A percentile compares a stretch with the other conserved stretches of the same genome.
Evolutionary conservation across 768 basidiomycete species (phyloP).

Genomic region (Kockovaella imperatae): DNA sequence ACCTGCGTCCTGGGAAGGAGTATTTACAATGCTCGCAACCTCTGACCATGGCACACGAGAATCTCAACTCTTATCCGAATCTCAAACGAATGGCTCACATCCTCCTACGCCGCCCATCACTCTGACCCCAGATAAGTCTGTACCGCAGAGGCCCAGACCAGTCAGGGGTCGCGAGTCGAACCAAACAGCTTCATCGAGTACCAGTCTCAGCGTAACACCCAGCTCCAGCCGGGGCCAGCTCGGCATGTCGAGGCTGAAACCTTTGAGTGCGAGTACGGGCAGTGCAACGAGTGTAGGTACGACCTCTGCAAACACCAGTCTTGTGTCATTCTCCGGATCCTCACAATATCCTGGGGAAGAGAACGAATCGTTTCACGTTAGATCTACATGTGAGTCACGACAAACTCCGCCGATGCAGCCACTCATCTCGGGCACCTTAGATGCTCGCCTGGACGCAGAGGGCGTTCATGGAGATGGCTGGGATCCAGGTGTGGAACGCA

Average conservation of each 20-base stretch:
- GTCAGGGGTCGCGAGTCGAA: constrained; percentile 3
- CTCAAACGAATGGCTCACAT: neutral
- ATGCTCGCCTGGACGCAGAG: constrained; percentile 75
- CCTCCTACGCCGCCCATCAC: constrained; percentile 9
- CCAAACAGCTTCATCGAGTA: constrained; percentile 6
- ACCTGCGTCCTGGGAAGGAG: neutral
- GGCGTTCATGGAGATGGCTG: constrained; percentile 95
- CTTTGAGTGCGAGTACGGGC: neutral
- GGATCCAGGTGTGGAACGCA: constrained; percentile 88
- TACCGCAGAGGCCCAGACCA: neutral
- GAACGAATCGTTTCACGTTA: constrained; percentile 43
- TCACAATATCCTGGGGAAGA: constrained; percentile 43
- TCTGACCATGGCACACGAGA: neutral
- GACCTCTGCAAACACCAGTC: constrained; percentile 15
- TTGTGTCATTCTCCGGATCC: constrained; percentile 19
- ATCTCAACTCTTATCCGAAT: neutral
- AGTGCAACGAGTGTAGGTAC: neutral
- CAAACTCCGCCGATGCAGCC: neutral
- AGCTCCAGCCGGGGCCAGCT: neutral
- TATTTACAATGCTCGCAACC: neutral
- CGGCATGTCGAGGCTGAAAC: neutral
- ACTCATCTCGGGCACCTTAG: constrained; percentile 10
- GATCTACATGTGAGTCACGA: constrained; percentile 41
- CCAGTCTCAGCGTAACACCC: neutral
- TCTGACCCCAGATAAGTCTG: constrained; percentile 8